Base-by-base conservation (phyloP, 2,329 filamentous ascomycete genomes). In the Penicillium sp. region DNA sequence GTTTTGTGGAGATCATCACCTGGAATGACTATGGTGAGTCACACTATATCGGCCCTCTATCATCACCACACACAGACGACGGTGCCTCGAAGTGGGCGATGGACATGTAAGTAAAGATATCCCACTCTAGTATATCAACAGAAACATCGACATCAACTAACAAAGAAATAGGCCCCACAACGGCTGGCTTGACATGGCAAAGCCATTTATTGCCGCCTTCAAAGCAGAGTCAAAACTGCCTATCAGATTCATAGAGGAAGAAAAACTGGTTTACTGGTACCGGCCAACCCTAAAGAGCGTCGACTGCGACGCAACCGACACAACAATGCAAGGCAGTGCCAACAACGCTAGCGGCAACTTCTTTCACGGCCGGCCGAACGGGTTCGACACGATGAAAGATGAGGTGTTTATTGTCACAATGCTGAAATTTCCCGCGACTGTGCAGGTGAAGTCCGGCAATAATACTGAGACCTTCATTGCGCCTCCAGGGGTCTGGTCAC, bases 251-350 rank as follows among this genome's bases (percentile, higher is more conserved):
- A 78, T 82, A 59, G 68, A 69, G 35, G 67, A 75, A 11, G 81
- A 84, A 22, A 73, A 80, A 66, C 65, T 84, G 14, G 69, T 82
- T 31, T 84, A 84, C 71, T 84, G 81, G 81, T 84, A 82, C 67
- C 76, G 81, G 1, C 80, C 80, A 2, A 81, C 77, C 1, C 75
- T 76, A 1, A 77, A 74, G 57, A 56, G 60, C 11, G 62, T 80
- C 33, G 64, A 81, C 64, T 84, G 81, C 66, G 79, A 82, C 55
- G 65, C 76, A 6, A 83, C 81, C 14, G 81, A 83, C 61, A 82
- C 78, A 1, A 81, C 78, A 0, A 74, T 77, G 59, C 56, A 66
- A 28, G 74, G 70, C 19, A 67, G 68, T 11, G 73, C 77, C 31
- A 74, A 78, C 61, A 79, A 80, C 55, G 65, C 61, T 19, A 78